Conservation (phyloP, 176 grass and related monocot genomes). For the Triticum monococcum region DNA sequence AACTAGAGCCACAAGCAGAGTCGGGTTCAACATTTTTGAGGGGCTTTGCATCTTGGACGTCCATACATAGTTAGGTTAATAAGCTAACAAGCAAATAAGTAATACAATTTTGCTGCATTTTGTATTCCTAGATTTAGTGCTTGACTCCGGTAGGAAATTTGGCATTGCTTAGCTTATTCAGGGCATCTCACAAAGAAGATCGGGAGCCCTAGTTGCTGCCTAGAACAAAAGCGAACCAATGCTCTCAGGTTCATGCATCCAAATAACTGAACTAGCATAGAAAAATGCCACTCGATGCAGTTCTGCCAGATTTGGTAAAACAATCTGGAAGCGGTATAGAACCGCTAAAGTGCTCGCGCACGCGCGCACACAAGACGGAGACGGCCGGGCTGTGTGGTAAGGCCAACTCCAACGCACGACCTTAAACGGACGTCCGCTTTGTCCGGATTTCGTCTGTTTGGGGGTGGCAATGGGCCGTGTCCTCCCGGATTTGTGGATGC, state of each 20-base stretch:
- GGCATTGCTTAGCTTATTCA: neutral
- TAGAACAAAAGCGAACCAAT: neutral
- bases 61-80: neutral
- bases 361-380: neutral
- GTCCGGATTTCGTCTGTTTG: no score
- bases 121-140: neutral
- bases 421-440: no score
- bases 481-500: no score
- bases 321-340: neutral
- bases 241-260: neutral
- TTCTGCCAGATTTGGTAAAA: neutral
- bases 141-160: neutral
- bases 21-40: neutral
- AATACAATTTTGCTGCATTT: neutral
- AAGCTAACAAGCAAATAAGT: neutral
- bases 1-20: neutral
- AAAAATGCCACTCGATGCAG: neutral
- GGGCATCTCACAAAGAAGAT: neutral
- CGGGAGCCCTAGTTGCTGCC: neutral
- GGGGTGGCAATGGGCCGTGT: no score
- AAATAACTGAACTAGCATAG: constrained; percentile 4
- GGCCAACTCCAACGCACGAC: no score
- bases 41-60: neutral
- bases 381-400: no score
- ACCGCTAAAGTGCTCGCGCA: neutral